These are phyloP conservation scores for Hibiscus tridactylites DNA, from an alignment of 345 rosid genomes.

Conservation along the genomic window DNA sequence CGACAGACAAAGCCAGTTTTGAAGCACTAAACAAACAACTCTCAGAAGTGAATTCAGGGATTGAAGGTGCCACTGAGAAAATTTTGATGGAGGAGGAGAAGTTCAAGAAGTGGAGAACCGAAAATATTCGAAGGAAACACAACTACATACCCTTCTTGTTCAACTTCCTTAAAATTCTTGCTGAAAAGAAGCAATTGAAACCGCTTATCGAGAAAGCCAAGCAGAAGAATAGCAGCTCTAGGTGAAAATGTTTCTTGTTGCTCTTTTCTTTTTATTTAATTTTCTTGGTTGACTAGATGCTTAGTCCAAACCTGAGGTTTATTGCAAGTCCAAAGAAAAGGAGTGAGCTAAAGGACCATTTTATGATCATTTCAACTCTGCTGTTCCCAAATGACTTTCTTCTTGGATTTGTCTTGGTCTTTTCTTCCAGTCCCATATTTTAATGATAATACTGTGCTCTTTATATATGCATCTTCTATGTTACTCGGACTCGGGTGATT, in stretches of 20 bases:
- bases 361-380: not conserved
- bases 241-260: conserved; percentile 18
- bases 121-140: conserved; percentile 88
- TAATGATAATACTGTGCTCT: not conserved
- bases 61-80: conserved; percentile 76
- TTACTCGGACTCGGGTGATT: not conserved
- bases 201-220: conserved; percentile 96
- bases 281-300: not conserved
- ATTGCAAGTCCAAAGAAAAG: not conserved
- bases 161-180: conserved; percentile 92
- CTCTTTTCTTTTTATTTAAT: not conserved
- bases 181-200: conserved; percentile 98
- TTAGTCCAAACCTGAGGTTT: not conserved
- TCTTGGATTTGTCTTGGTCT: not conserved
- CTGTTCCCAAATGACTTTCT: not conserved
- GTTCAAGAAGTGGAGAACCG: conserved; percentile 93
- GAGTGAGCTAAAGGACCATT: not conserved
- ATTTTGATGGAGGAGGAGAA: conserved; percentile 89
- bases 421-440: not conserved
- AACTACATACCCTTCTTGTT: conserved; percentile 94
- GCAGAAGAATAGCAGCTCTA: conserved; percentile 61
- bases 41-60: conserved; percentile 61
- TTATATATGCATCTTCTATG: not conserved
- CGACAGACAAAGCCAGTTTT: conserved; percentile 32
- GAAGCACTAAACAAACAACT: conserved; percentile 55